A percentile compares a stretch with the other conserved stretches of the same genome.
Evolutionary conservation across 768 basidiomycete species (phyloP).

Genomic region (Tulasnella sp.): DNA sequence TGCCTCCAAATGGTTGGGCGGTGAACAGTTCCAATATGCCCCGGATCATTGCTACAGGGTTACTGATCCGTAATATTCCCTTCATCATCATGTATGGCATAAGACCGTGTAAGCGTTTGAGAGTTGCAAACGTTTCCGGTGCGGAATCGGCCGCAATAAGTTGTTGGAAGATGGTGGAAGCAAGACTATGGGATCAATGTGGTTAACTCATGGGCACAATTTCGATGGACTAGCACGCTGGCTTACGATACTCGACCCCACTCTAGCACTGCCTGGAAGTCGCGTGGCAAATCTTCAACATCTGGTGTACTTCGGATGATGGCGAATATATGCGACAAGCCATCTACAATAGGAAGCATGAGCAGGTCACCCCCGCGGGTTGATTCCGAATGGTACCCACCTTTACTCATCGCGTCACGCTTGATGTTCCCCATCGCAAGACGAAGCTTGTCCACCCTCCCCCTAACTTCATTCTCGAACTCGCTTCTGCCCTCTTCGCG

Average conservation of each 20-base stretch:
- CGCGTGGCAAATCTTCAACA: slow-evolving; percentile 62
- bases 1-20: slow-evolving; percentile 91
- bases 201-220: not conserved
- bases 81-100: slow-evolving; percentile 99
- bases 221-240: not conserved
- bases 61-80: slow-evolving; percentile 79
- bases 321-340: slow-evolving; percentile 76
- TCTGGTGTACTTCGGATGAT: slow-evolving; percentile 71
- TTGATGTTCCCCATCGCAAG: slow-evolving; percentile 78
- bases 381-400: slow-evolving; percentile 27
- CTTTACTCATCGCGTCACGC: slow-evolving; percentile 83
- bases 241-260: slow-evolving; percentile 96
- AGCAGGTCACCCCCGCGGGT: not conserved
- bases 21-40: slow-evolving; percentile 86
- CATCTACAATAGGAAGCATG: slow-evolving; percentile 39
- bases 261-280: slow-evolving; percentile 82
- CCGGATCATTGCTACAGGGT: slow-evolving; percentile 93
- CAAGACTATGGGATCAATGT: slow-evolving; percentile 43
- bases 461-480: slow-evolving; percentile 79
- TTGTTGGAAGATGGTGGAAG: slow-evolving; percentile 91
- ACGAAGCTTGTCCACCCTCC: slow-evolving; percentile 72
- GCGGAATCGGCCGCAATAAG: slow-evolving; percentile 89
- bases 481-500: slow-evolving; percentile 77
- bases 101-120: slow-evolving; percentile 88
- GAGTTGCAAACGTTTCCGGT: slow-evolving; percentile 70